Evolutionary conservation across 2,329 filamentous ascomycete genomes (phyloP).

Genomic region (Endoconidiophora laricicola): DNA sequence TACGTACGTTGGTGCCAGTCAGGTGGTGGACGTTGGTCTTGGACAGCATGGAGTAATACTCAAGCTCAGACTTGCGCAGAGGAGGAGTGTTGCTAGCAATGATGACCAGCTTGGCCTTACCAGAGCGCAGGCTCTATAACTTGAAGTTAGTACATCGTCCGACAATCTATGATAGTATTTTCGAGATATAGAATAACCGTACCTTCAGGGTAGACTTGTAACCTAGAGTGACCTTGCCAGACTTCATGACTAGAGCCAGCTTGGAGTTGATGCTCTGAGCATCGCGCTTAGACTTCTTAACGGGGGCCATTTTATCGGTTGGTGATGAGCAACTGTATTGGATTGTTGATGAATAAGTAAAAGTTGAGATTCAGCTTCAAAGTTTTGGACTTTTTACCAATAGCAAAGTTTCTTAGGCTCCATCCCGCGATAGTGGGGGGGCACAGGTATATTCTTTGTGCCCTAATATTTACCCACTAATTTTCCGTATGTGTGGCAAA

Average conservation of each 20-base stretch:
- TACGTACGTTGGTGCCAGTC: slow-evolving; percentile 94
- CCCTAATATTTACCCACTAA: slow-evolving; percentile 10
- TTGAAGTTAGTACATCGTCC: slow-evolving; percentile 30
- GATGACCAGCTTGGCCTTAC: slow-evolving; percentile 98
- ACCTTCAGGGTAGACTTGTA: slow-evolving; percentile 48
- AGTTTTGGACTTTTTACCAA: background rate
- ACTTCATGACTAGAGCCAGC: slow-evolving; percentile 47
- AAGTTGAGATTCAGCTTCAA: slow-evolving; percentile 3
- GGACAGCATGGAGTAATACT: slow-evolving; percentile 85
- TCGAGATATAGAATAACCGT: slow-evolving; percentile 8
- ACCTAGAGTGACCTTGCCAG: slow-evolving; percentile 68
- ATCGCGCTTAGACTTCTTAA: slow-evolving; percentile 77
- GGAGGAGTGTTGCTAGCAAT: slow-evolving; percentile 89
- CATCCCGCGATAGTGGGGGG: slow-evolving; percentile 9
- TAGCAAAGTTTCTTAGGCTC: slow-evolving; percentile 3
- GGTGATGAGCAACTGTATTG: slow-evolving; percentile 15
- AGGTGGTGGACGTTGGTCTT: slow-evolving; percentile 98
- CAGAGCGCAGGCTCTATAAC: slow-evolving; percentile 61
- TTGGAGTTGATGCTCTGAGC: slow-evolving; percentile 55
- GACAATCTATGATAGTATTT: slow-evolving; percentile 22
- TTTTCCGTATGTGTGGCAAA: slow-evolving; percentile 17
- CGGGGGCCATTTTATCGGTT: slow-evolving; percentile 45
- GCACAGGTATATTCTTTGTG: background rate
- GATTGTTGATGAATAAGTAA: slow-evolving; percentile 19
- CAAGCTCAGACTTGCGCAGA: slow-evolving; percentile 92